These are phyloP conservation scores for Strigomonas culicis DNA, from an alignment of 208 protist species.

Conservation along the genomic window DNA sequence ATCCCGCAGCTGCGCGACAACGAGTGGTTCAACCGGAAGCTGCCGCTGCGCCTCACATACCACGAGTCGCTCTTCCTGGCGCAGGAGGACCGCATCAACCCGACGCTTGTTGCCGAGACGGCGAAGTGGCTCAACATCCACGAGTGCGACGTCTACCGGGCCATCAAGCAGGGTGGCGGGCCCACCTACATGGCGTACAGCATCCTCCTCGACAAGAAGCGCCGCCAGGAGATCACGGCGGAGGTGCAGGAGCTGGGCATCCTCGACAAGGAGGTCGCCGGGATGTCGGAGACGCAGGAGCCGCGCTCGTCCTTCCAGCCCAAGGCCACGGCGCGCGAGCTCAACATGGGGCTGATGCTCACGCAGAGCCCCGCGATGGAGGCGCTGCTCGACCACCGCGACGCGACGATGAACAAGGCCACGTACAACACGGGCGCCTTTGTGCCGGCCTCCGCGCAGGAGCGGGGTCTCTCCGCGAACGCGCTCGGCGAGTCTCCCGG, in stretches of 20 bases:
- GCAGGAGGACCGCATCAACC: slow-evolving; percentile 69
- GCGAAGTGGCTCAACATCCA: slow-evolving; percentile 49
- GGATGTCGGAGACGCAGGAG: neutral
- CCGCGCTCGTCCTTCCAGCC: slow-evolving; percentile 18
- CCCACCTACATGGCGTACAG: slow-evolving; percentile 78
- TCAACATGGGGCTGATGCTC: slow-evolving; percentile 84
- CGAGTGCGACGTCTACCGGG: slow-evolving; percentile 61
- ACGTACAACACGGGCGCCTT: slow-evolving; percentile 76
- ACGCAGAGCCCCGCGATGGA: slow-evolving; percentile 88
- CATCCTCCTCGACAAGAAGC: slow-evolving; percentile 74
- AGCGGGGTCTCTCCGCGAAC: slow-evolving; percentile 11
- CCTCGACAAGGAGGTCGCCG: slow-evolving; percentile 1
- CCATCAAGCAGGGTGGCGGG: slow-evolving; percentile 61
- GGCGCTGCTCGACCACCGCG: slow-evolving; percentile 58
- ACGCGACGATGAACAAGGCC: slow-evolving; percentile 69
- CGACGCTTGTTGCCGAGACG: slow-evolving; percentile 54
- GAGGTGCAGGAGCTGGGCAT: slow-evolving; percentile 51
- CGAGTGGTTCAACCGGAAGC: slow-evolving; percentile 81
- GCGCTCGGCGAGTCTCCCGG: slow-evolving; percentile 17
- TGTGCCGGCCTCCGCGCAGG: slow-evolving; percentile 56
- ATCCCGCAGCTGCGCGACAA: slow-evolving; percentile 90
- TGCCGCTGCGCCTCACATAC: slow-evolving; percentile 80
- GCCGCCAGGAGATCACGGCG: slow-evolving; percentile 54
- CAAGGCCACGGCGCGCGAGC: slow-evolving; percentile 74
- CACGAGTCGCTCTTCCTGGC: slow-evolving; percentile 64